Percentiles rank a stretch among this genome's conserved stretches.
Evolutionary conservation across 1,284 basidiomycete species (phyloP).

Genomic region (Pisolithus thermaeus): DNA sequence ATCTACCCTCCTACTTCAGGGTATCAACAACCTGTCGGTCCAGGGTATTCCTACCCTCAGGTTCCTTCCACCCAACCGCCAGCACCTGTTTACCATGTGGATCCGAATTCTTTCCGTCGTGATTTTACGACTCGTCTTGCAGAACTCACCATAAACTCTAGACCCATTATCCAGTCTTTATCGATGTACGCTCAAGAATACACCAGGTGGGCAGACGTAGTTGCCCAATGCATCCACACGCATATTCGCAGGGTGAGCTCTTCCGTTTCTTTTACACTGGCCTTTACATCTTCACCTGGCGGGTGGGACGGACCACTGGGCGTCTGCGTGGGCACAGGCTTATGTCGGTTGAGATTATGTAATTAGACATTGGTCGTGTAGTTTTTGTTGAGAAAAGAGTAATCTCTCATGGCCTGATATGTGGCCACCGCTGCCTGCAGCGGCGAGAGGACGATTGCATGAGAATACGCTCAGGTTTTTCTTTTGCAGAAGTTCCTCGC

Average conservation of each 20-base stretch:
- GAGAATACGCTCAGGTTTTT: conserved; percentile 15
- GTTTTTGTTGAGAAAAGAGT: conserved; percentile 33
- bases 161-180: conserved; percentile 92
- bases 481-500: conserved; percentile 15
- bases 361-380: conserved; percentile 32
- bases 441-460: conserved; percentile 30
- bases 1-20: conserved; percentile 31
- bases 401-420: conserved; percentile 27
- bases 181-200: conserved; percentile 92
- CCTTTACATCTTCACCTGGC: conserved; percentile 19
- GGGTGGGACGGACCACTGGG: conserved; percentile 22
- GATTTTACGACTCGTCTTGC: conserved; percentile 75
- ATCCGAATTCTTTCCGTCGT: conserved; percentile 74
- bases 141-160: conserved; percentile 91
- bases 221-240: conserved; percentile 82
- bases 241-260: conserved; percentile 86
- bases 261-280: conserved; percentile 12
- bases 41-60: conserved; percentile 45
- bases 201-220: conserved; percentile 71
- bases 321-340: conserved; percentile 18
- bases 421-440: conserved; percentile 28
- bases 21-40: conserved; percentile 36
- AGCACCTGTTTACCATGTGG: conserved; percentile 48
- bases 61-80: conserved; percentile 41
- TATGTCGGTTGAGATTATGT: conserved; percentile 30